These are phyloP conservation scores for Mycena vulgaris DNA, from an alignment of 768 basidiomycete genomes.

Conservation along the genomic window DNA sequence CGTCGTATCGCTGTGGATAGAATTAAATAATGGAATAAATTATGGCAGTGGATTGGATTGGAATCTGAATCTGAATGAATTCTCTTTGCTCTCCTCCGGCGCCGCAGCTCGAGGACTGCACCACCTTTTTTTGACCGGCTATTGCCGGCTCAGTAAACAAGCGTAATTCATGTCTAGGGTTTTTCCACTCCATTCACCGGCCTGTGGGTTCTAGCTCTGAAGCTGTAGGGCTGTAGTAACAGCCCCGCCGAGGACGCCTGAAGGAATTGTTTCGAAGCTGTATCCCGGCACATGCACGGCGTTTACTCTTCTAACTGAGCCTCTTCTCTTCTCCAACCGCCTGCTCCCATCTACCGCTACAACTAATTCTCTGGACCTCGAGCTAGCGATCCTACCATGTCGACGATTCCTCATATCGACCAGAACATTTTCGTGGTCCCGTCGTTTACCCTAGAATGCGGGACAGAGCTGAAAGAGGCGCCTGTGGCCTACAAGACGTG, in stretches of 20 bases:
- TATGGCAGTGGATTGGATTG: background rate
- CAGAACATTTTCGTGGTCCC: constrained; percentile 72
- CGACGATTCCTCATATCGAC: constrained; percentile 43
- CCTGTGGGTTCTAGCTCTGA: too few species aligned
- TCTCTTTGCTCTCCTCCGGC: too few species aligned
- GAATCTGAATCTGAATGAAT: too few species aligned
- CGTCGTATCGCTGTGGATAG: background rate
- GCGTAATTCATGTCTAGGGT: too few species aligned
- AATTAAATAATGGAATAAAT: constrained; percentile 21
- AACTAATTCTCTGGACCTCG: background rate
- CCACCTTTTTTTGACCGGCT: too few species aligned
- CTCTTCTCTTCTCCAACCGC: background rate
- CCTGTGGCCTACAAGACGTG: constrained; percentile 98
- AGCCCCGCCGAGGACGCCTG: too few species aligned
- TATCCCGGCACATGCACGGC: background rate
- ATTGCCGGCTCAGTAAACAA: background rate
- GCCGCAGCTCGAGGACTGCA: too few species aligned
- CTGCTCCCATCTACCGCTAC: background rate
- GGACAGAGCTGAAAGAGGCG: constrained; percentile 76
- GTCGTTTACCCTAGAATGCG: constrained; percentile 88
- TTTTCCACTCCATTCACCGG: too few species aligned
- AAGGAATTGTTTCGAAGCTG: too few species aligned
- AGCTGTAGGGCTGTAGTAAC: too few species aligned
- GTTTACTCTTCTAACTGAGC: background rate
- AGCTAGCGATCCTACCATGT: background rate